Conservation (phyloP, 345 rosid genomes). For the Melaleuca alternifolia region DNA sequence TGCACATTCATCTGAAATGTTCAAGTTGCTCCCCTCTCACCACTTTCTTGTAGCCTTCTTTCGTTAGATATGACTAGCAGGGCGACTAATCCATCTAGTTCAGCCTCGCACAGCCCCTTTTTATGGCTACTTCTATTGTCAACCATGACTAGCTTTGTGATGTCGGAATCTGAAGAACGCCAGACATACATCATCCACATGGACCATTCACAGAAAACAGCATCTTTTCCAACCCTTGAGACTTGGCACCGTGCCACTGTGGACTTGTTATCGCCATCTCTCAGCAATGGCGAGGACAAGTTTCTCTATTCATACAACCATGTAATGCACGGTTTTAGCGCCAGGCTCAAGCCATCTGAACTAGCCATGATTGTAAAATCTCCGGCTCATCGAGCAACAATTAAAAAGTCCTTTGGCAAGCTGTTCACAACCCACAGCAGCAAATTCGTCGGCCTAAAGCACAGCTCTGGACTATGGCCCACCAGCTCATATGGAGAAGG, state of each 20-base stretch:
- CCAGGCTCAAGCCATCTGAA: slow-evolving; percentile 31
- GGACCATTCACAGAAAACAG: slow-evolving; percentile 24
- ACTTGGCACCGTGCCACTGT: slow-evolving; percentile 14
- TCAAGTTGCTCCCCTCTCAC: neutral
- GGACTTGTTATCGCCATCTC: slow-evolving; percentile 1
- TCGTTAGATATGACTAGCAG: neutral
- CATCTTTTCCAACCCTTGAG: slow-evolving; percentile 15
- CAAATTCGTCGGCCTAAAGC: slow-evolving; percentile 26
- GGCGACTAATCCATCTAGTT: neutral
- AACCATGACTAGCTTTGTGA: neutral
- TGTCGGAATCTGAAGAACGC: neutral
- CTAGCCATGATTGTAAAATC: slow-evolving; percentile 22
- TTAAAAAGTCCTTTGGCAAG: slow-evolving; percentile 21
- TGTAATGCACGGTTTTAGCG: slow-evolving; percentile 34
- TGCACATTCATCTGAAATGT: neutral
- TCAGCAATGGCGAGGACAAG: neutral
- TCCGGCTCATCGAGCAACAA: slow-evolving; percentile 26
- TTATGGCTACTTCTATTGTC: neutral
- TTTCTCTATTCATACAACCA: slow-evolving; percentile 27
- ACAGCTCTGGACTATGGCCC: neutral
- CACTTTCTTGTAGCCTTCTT: neutral
- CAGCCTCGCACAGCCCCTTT: neutral
- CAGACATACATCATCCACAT: slow-evolving; percentile 26
- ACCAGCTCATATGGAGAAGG: neutral
- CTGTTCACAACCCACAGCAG: slow-evolving; percentile 25